Evolutionary conservation across 768 basidiomycete genomes (phyloP).

Genomic region (Pleurotus ostreatus): DNA sequence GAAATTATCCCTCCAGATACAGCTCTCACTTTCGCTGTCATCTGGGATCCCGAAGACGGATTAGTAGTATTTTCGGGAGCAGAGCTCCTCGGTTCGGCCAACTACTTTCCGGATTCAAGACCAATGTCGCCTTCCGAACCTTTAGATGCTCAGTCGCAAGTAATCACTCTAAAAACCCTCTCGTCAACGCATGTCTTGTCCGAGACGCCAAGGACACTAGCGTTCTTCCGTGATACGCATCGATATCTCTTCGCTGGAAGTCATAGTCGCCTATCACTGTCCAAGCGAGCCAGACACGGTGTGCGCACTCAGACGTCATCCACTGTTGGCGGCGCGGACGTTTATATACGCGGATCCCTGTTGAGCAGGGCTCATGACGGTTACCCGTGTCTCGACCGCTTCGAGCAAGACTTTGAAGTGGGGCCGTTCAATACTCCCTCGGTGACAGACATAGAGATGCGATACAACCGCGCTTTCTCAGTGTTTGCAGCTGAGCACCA

Average conservation of each 20-base stretch:
- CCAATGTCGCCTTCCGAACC: slow-evolving; percentile 23
- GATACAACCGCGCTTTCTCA: slow-evolving; percentile 4
- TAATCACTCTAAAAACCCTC: slow-evolving; percentile 18
- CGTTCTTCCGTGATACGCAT: slow-evolving; percentile 24
- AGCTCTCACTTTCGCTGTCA: slow-evolving; percentile 54
- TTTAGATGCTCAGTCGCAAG: slow-evolving; percentile 21
- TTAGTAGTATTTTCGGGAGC: slow-evolving; percentile 55
- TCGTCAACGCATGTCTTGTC: slow-evolving; percentile 16
- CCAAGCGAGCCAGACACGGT: neutral
- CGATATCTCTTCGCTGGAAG: slow-evolving; percentile 6
- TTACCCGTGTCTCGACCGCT: slow-evolving; percentile 23
- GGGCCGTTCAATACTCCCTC: slow-evolving; percentile 10
- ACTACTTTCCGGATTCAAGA: slow-evolving; percentile 5
- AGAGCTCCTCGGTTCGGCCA: slow-evolving; percentile 31
- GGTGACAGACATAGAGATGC: slow-evolving; percentile 16
- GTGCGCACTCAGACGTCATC: slow-evolving; percentile 31
- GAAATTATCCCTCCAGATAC: slow-evolving; percentile 52
- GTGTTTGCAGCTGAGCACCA: slow-evolving; percentile 8
- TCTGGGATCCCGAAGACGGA: slow-evolving; percentile 57
- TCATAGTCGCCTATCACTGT: neutral
- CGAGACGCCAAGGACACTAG: slow-evolving; percentile 19
- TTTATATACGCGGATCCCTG: slow-evolving; percentile 29
- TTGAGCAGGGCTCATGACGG: slow-evolving; percentile 23
- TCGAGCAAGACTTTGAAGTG: slow-evolving; percentile 18
- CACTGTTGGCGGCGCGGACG: slow-evolving; percentile 31